Conservation (phyloP, 2,329 filamentous ascomycete species). For the Beauveria rudraprayagi region DNA sequence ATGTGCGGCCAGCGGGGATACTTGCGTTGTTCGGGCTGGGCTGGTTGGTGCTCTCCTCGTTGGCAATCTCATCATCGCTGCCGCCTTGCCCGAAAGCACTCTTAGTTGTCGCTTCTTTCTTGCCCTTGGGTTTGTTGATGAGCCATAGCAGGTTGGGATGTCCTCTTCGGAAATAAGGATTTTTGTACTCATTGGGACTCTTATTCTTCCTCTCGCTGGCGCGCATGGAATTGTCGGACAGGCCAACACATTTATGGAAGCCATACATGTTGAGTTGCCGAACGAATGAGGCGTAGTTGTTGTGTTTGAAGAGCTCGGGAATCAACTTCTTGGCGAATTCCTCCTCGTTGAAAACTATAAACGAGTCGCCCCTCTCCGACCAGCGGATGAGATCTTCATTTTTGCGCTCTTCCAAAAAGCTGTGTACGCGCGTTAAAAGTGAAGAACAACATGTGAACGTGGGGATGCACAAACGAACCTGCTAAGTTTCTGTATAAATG, state of each 20-base stretch:
- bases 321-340: constrained; percentile 97
- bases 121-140: constrained; percentile 82
- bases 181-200: constrained; percentile 95
- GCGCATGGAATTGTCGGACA: constrained; percentile 96
- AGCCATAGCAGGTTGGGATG: constrained; percentile 91
- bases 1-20: constrained; percentile 22
- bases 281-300: constrained; percentile 95
- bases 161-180: constrained; percentile 90
- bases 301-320: constrained; percentile 97
- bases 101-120: constrained; percentile 47
- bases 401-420: constrained; percentile 86
- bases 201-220: constrained; percentile 96
- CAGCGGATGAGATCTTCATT: constrained; percentile 94
- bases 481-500: constrained; percentile 96
- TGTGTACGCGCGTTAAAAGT: constrained; percentile 32
- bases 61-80: constrained; percentile 45
- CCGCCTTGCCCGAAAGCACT: constrained; percentile 61
- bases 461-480: constrained; percentile 53
- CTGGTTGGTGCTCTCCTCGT: constrained; percentile 30
- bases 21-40: constrained; percentile 12
- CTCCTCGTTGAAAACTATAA: constrained; percentile 93
- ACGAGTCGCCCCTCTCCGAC: constrained; percentile 94
- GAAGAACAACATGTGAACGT: background rate
- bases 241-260: constrained; percentile 89
- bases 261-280: constrained; percentile 95